These are phyloP conservation scores for Corrigiola litoralis DNA, from an alignment of 179 eudicot genomes.

Conservation along the genomic window DNA sequence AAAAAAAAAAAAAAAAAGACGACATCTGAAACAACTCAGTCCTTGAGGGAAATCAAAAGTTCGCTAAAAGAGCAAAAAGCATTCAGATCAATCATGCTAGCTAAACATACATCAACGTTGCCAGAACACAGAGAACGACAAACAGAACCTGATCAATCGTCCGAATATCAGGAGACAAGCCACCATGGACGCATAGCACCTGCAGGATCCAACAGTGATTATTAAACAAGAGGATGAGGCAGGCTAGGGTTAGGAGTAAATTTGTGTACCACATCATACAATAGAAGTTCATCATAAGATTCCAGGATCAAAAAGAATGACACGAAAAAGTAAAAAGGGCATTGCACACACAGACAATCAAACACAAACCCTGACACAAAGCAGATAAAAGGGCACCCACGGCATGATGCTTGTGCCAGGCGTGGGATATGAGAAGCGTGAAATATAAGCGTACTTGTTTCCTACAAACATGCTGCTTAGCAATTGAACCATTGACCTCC, in stretches of 20 bases:
- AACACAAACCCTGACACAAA: background rate
- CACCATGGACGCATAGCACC: constrained; percentile 99
- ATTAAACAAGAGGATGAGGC: background rate
- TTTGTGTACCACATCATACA: background rate
- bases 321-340: background rate
- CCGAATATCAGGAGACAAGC: constrained; percentile 95
- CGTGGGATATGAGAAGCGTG: background rate
- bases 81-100: background rate
- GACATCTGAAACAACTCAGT: background rate
- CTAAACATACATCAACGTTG: background rate
- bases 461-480: background rate
- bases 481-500: background rate
- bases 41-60: background rate
- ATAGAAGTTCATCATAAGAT: too few species aligned
- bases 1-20: background rate
- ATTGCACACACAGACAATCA: background rate
- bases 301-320: background rate
- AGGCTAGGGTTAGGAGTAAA: background rate
- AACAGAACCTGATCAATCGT: constrained; percentile 84
- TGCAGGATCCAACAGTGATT: constrained; percentile 25
- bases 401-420: background rate
- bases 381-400: background rate
- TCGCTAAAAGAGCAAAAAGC: too few species aligned
- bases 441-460: background rate
- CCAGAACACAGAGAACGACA: background rate